A percentile compares a stretch with the other conserved stretches of the same genome.
phyloP scores from a whole-genome alignment of 1,284 basidiomycete species.

The Sphagnurus paluster region DNA sequence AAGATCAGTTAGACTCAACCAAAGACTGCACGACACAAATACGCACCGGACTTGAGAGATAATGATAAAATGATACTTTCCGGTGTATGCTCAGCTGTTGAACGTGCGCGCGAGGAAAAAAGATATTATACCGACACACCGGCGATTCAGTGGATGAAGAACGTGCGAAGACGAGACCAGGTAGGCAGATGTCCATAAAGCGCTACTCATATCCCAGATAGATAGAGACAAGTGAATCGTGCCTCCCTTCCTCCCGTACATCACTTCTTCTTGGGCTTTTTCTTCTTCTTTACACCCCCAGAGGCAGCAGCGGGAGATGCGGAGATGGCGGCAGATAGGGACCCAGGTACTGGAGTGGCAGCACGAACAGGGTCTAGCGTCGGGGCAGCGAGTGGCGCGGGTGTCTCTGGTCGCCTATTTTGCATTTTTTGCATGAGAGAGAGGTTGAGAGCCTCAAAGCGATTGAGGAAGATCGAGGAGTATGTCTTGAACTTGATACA shows the following conservation, averaged over 20 bases:
- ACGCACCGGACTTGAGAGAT: too few relatives aligned
- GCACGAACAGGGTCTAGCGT: constrained; percentile 18
- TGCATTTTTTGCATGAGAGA: constrained; percentile 83
- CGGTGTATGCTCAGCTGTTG: too few relatives aligned
- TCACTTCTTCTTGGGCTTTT: constrained; percentile 44
- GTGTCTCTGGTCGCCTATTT: constrained; percentile 41
- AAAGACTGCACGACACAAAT: too few relatives aligned
- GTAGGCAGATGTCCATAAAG: too few relatives aligned
- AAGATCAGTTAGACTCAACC: too few relatives aligned
- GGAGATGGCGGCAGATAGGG: constrained; percentile 26
- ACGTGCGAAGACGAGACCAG: too few relatives aligned
- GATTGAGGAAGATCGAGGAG: constrained; percentile 90
- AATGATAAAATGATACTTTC: too few relatives aligned
- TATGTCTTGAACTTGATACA: constrained; percentile 94
- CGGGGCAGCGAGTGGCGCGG: constrained; percentile 20
- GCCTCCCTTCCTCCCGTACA: neutral
- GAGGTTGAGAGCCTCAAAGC: constrained; percentile 89
- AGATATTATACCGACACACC: too few relatives aligned
- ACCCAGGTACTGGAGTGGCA: constrained; percentile 24
- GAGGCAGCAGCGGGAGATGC: constrained; percentile 25
- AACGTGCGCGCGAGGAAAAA: too few relatives aligned
- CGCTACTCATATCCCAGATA: too few relatives aligned
- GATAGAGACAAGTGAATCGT: too few relatives aligned
- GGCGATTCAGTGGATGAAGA: too few relatives aligned
- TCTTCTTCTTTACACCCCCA: constrained; percentile 44